phyloP scores from a whole-genome alignment of 306 rosid genomes.

The Mucuna pruriens region DNA sequence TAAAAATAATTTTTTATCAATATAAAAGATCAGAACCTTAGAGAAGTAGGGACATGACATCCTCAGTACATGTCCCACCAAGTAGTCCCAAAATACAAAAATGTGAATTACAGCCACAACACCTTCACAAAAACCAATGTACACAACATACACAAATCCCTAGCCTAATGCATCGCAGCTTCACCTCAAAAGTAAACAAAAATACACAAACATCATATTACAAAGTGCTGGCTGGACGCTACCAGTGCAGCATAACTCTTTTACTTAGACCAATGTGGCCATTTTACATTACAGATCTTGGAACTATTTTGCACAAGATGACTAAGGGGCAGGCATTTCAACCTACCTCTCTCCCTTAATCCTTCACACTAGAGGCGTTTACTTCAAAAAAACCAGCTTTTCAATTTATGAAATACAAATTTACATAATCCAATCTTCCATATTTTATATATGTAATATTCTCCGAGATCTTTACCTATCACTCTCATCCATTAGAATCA shows the following conservation, averaged over 20 bases:
- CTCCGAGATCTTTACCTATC: conserved; percentile 39
- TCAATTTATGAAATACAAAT: conserved; percentile 60
- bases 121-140: conserved; percentile 68
- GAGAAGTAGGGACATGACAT: conserved; percentile 32
- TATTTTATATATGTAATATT: conserved; percentile 47
- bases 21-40: background rate
- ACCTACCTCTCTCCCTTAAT: conserved; percentile 69
- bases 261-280: conserved; percentile 60
- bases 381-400: conserved; percentile 58
- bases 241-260: conserved; percentile 44
- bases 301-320: conserved; percentile 50
- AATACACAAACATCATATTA: conserved; percentile 59
- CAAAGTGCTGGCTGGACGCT: conserved; percentile 47
- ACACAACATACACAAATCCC: conserved; percentile 51
- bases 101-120: conserved; percentile 50
- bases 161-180: conserved; percentile 61
- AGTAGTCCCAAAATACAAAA: conserved; percentile 15
- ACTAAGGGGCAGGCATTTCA: conserved; percentile 70
- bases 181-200: conserved; percentile 62
- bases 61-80: conserved; percentile 24
- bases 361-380: conserved; percentile 49
- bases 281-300: conserved; percentile 59
- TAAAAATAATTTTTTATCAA: background rate
- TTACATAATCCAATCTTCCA: conserved; percentile 68
- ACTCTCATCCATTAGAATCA: conserved; percentile 72